Base-by-base conservation (phyloP, 1,284 basidiomycete species). In the Moniliella sp. region DNA sequence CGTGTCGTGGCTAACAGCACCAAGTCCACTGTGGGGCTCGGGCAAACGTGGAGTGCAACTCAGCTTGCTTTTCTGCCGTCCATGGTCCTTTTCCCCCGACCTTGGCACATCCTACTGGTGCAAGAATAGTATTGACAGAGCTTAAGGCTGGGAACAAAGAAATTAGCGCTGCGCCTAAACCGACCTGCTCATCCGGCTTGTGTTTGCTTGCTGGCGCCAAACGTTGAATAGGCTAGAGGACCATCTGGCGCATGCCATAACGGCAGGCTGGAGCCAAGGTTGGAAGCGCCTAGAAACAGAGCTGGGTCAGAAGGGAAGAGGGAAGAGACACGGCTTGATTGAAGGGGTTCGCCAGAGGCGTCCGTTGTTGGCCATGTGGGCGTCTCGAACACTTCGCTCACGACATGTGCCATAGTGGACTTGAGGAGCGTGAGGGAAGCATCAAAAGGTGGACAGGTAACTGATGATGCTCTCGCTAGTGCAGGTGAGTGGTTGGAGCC, bases 391-490 rank as follows among this genome's bases (percentile, higher is more conserved):
- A 78, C 82, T 45, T 84, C 75, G 1, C 76, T 76, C 14, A 94
- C 76, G 32, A 82, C 72, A 37, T 76, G 72, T 44, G 79, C 74
- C 64, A 75, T 66, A 69, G 58, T 44, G 40, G 77, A 73, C 34
- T 73, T 67, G 57, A n/a, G n/a, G n/a, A n/a, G n/a, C n/a, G 78
- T 75, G 39, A 88, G 78, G 66, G 83, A 78, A 19, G 91, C 86
- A n/a, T n/a, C n/a, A n/a, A 50, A 83, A 72, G 67, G 88, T 74
- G 17, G 88, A 93, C 12, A 97, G 66, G 41, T 72, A 73, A 64
- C 88, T 84, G 50, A 99, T 99, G 45, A 93, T 76, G 10, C 82
- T 80, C 57, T 86, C 76, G 46, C 84, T 91, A 64, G 94, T 99
- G 67, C 88, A 75, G 26, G 76, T 84, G 41, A 97, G 74, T 46